A percentile compares a stretch with the other conserved stretches of the same genome.
These are phyloP conservation scores for Tetrahymena borealis DNA, from an alignment of 73 alveolate genomes.

Conservation along the genomic window DNA sequence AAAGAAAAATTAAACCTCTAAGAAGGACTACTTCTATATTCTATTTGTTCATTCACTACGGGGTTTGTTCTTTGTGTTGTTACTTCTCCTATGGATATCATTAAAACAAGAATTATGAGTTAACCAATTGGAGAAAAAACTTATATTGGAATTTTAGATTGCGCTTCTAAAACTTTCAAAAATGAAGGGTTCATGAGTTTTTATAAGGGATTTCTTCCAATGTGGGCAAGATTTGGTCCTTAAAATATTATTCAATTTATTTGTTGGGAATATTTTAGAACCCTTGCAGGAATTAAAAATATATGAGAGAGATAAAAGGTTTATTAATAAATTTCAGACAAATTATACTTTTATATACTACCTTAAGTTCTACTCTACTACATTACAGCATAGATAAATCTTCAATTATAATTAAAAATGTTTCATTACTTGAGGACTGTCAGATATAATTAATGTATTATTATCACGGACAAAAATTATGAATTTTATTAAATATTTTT, in stretches of 20 bases:
- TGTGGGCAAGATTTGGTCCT: slow-evolving; percentile 81
- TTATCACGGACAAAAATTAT: no score
- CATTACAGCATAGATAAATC: no score
- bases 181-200: slow-evolving; percentile 59
- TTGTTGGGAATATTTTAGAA: slow-evolving; percentile 26
- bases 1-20: slow-evolving; percentile 23
- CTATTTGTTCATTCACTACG: slow-evolving; percentile 53
- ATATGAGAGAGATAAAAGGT: no score
- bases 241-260: slow-evolving; percentile 11
- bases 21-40: slow-evolving; percentile 49
- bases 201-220: slow-evolving; percentile 70
- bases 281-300: slow-evolving; percentile 24
- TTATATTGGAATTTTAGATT: slow-evolving; percentile 47
- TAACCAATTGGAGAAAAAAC: slow-evolving; percentile 40
- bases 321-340: no score
- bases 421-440: no score
- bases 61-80: slow-evolving; percentile 60
- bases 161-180: slow-evolving; percentile 41
- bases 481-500: no score
- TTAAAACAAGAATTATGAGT: slow-evolving; percentile 64
- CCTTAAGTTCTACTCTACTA: no score
- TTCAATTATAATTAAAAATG: no score
- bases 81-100: slow-evolving; percentile 68
- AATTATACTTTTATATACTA: no score
- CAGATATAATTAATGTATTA: no score